Percentiles rank a stretch among this genome's conserved stretches.
phyloP scores from a whole-genome alignment of 2,329 filamentous ascomycete species.

The Aspergillaceae sp. region DNA sequence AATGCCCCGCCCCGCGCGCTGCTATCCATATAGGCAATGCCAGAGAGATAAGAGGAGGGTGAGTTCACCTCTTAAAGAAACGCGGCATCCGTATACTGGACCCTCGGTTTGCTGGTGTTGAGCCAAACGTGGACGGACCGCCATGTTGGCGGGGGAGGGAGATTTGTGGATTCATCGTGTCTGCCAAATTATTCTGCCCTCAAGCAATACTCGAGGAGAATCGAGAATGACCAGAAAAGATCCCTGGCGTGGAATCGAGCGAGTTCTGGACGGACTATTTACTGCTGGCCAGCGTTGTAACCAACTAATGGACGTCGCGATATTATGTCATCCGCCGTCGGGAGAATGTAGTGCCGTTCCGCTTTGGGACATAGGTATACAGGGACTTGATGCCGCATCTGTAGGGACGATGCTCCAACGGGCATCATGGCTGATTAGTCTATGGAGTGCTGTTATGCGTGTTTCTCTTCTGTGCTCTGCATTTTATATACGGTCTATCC shows the following conservation, averaged over 20 bases:
- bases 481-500: no score
- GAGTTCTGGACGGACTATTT: neutral
- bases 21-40: neutral
- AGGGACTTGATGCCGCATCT: no score
- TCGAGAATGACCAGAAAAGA: neutral
- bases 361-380: neutral
- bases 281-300: neutral
- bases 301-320: neutral
- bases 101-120: constrained; percentile 41
- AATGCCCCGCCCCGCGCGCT: no score
- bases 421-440: no score
- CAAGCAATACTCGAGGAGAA: neutral
- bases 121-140: constrained; percentile 45
- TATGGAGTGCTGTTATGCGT: no score
- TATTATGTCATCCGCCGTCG: constrained; percentile 1
- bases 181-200: neutral
- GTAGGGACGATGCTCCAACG: no score
- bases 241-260: neutral
- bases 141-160: constrained; percentile 51
- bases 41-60: no score
- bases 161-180: constrained; percentile 52
- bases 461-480: no score
- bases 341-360: neutral
- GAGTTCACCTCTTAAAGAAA: constrained; percentile 53
- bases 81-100: constrained; percentile 53